Conservation (phyloP, 768 basidiomycete species). For the Tulasnella sp. region DNA sequence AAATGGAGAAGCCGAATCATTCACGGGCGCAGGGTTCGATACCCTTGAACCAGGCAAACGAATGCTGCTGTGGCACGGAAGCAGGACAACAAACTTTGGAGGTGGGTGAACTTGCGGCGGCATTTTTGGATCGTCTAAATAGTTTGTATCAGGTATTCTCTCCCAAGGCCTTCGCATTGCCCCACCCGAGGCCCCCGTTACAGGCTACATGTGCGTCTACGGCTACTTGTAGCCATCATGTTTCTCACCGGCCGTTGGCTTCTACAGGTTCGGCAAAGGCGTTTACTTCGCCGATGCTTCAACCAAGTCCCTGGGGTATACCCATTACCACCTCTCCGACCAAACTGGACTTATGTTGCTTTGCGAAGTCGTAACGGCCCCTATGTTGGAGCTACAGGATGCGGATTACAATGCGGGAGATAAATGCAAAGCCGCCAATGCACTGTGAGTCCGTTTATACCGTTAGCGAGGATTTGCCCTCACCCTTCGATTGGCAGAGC, state of each 20-base stretch:
- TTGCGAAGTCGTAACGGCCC: conserved; percentile 57
- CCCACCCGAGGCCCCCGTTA: conserved; percentile 49
- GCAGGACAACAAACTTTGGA: conserved; percentile 59
- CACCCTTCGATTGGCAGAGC: conserved; percentile 37
- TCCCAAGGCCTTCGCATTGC: conserved; percentile 62
- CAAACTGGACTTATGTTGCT: conserved; percentile 54
- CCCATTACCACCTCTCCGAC: conserved; percentile 44
- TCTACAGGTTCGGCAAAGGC: conserved; percentile 66
- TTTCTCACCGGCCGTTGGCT: neutral
- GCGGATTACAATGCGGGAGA: conserved; percentile 51
- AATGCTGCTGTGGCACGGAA: conserved; percentile 61
- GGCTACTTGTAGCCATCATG: conserved; percentile 27
- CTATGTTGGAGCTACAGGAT: conserved; percentile 47
- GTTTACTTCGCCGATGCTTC: conserved; percentile 59
- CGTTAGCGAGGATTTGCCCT: neutral
- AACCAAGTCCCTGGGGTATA: conserved; percentile 22
- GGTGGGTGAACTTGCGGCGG: conserved; percentile 20
- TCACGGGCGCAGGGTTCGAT: conserved; percentile 46
- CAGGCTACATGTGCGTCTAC: conserved; percentile 38
- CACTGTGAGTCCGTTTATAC: conserved; percentile 37
- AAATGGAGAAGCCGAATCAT: conserved; percentile 40
- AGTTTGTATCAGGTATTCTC: conserved; percentile 45
- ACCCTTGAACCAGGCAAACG: conserved; percentile 47
- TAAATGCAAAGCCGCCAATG: conserved; percentile 43
- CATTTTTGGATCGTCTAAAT: neutral